Evolutionary conservation across 2,329 filamentous ascomycete species (phyloP).

Genomic region (Hypoxylon sp.): DNA sequence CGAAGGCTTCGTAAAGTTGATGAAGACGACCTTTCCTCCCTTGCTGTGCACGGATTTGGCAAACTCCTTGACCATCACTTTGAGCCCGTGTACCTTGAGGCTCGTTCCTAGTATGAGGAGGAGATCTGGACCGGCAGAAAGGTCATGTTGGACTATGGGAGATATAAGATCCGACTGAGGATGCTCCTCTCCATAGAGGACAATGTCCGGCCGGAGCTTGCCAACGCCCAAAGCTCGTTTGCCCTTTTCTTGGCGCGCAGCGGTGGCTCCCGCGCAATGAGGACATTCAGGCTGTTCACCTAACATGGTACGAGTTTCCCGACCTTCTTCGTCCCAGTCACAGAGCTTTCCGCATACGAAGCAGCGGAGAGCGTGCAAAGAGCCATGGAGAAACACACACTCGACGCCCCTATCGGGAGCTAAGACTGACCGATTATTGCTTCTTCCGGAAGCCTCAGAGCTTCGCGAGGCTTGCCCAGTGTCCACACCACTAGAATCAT

Average conservation of each 20-base stretch:
- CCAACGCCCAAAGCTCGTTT: conserved; percentile 78
- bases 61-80: conserved; percentile 79
- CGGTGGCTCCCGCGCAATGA: conserved; percentile 74
- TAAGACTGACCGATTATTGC: conserved; percentile 40
- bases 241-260: conserved; percentile 73
- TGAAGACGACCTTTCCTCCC: conserved; percentile 78
- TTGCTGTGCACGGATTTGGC: conserved; percentile 78
- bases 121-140: conserved; percentile 75
- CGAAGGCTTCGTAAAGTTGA: conserved; percentile 80
- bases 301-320: conserved; percentile 70
- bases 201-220: conserved; percentile 79
- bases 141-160: conserved; percentile 77
- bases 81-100: conserved; percentile 78
- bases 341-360: conserved; percentile 71
- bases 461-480: conserved; percentile 42
- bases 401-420: conserved; percentile 66
- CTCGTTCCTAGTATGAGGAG: conserved; percentile 80
- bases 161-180: conserved; percentile 78
- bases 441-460: conserved; percentile 38
- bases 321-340: conserved; percentile 71
- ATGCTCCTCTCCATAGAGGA: conserved; percentile 81
- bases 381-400: conserved; percentile 80
- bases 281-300: conserved; percentile 78
- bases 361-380: conserved; percentile 75
- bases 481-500: conserved; percentile 38